phyloP scores from a whole-genome alignment of 768 basidiomycete genomes.

The Suillus decipiens region DNA sequence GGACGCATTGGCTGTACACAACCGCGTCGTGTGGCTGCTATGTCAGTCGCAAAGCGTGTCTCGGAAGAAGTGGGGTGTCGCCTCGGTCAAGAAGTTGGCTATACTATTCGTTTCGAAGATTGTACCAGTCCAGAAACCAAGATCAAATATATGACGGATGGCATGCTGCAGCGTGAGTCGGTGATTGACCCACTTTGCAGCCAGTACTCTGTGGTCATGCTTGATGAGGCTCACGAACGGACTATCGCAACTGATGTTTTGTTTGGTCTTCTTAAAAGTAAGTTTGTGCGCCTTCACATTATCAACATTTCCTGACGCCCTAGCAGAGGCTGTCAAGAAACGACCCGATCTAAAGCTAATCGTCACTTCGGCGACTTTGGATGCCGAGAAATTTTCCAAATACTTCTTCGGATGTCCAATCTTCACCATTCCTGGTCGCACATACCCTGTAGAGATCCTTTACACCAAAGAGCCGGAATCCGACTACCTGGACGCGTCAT shows the following conservation, averaged over 20 bases:
- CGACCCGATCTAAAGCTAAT: conserved; percentile 96
- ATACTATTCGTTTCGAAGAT: conserved; percentile 99
- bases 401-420: conserved; percentile 99
- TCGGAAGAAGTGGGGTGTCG: conserved; percentile 98
- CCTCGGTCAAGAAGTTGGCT: conserved; percentile 96
- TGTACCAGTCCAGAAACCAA: conserved; percentile 97
- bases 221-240: conserved; percentile 98
- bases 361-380: conserved; percentile 97
- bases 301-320: conserved; percentile 18
- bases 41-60: conserved; percentile 99
- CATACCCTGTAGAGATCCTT: conserved; percentile 97
- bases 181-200: conserved; percentile 94
- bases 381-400: conserved; percentile 98
- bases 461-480: conserved; percentile 98
- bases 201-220: conserved; percentile 93
- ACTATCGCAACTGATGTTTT: conserved; percentile 98
- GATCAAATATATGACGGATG: conserved; percentile 99
- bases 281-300: conserved; percentile 15
- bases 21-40: conserved; percentile 98
- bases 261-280: conserved; percentile 85
- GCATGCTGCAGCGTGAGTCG: conserved; percentile 97
- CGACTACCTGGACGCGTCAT: conserved; percentile 96
- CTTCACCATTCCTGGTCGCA: conserved; percentile 99
- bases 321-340: conserved; percentile 87
- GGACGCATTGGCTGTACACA: conserved; percentile 97